Base-by-base conservation (phyloP, 257 asterid species). In the Nicotiana benthamiana region DNA sequence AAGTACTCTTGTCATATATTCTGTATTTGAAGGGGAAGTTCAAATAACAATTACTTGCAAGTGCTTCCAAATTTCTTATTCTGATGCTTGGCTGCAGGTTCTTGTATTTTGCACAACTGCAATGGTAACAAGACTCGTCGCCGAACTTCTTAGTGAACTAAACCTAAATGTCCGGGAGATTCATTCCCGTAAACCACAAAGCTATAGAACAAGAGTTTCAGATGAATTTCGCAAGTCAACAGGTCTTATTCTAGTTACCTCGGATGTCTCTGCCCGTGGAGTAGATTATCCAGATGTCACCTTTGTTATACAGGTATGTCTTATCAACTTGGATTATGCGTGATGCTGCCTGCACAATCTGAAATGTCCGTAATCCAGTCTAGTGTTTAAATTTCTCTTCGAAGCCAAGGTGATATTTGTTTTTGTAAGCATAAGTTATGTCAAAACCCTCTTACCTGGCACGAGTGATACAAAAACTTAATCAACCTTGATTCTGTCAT, bases 61-160 rank as follows among this genome's bases (percentile, higher is more conserved):
- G 46, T 81, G 67, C 77, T 66, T 20, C 61, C 43, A 26, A 75
- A 62, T 61, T 20, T 18, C 77, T 12, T 66, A 9, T 67, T 75
- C 74, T 68, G 43, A 59, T 43, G 57, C n/a, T 77, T 75, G n/a
- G 36, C 54, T 77, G 74, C 92, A 94, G 97, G 88, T 94, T 83
- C 95, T 96, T 70, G 99, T 96, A 75, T 96, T 96, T 79, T 96
- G 99, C 91, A 94, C 99, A 27, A 96, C 99, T 79, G 99, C 99
- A 53, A 96, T 96, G 98, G 96, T 96, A 61, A 96, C 99, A 32
- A 90, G 86, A 86, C 97, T 96, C 34, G 97, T 94, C 34, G 97
- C 99, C 30, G 91, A 88, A 83, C 94, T 96, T 86, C 97, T 96
- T 16, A 65, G 88, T 20, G 97, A 94, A 87, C 97, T 96, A 15